These are phyloP conservation scores for Isoetes engelmannii DNA, from an alignment of 83 land plant species.

Conservation along the genomic window DNA sequence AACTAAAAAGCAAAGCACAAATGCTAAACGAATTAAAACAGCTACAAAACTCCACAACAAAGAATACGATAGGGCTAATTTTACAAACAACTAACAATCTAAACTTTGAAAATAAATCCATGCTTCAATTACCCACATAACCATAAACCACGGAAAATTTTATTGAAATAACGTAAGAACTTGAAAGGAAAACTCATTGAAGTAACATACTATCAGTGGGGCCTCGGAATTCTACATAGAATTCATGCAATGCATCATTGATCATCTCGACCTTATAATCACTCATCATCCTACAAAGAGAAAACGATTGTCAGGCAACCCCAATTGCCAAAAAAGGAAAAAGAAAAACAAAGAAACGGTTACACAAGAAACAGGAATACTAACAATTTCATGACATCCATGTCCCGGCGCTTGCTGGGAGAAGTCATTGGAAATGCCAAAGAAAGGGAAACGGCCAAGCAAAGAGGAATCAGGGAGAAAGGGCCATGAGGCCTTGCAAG, in stretches of 20 bases:
- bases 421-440: conserved; percentile 52
- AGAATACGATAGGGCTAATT: too few species aligned
- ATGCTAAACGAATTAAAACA: too few species aligned
- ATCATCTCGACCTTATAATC: conserved; percentile 83
- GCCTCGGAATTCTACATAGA: conserved; percentile 64
- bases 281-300: conserved; percentile 60
- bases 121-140: too few species aligned
- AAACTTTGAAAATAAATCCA: too few species aligned
- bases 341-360: too few species aligned
- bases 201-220: conserved; percentile 48
- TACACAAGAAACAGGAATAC: neutral
- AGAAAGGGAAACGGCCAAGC: neutral
- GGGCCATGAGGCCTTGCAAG: neutral
- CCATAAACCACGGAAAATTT: too few species aligned
- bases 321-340: too few species aligned
- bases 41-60: too few species aligned
- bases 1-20: too few species aligned
- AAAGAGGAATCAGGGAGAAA: neutral
- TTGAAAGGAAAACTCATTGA: too few species aligned
- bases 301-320: neutral
- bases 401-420: conserved; percentile 63
- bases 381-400: conserved; percentile 72
- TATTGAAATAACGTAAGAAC: too few species aligned
- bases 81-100: too few species aligned
- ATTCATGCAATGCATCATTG: conserved; percentile 67